Evolutionary conservation across 768 basidiomycete genomes (phyloP).

Genomic region (Lentinula lateritia): DNA sequence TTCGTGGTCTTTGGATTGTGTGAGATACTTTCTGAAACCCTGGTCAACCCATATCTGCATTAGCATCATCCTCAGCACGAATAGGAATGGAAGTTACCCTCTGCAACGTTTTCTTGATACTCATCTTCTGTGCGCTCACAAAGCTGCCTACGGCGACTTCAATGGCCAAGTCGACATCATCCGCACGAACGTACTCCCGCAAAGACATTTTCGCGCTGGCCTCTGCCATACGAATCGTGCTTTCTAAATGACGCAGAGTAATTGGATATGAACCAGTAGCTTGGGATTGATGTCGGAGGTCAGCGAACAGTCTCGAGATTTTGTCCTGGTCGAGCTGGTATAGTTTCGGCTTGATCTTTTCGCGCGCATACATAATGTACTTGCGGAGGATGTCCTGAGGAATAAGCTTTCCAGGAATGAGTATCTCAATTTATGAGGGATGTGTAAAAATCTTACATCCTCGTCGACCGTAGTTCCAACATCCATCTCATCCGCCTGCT

Average conservation of each 20-base stretch:
- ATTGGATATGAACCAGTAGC: slow-evolving; percentile 99
- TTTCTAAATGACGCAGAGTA: slow-evolving; percentile 95
- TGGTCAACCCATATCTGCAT: slow-evolving; percentile 21
- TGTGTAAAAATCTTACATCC: slow-evolving; percentile 57
- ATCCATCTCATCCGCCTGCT: slow-evolving; percentile 85
- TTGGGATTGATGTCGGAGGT: slow-evolving; percentile 91
- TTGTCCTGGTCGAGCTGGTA: slow-evolving; percentile 96
- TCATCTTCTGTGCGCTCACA: slow-evolving; percentile 95
- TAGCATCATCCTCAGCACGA: neutral
- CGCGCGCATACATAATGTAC: slow-evolving; percentile 98
- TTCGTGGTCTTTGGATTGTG: slow-evolving; percentile 93
- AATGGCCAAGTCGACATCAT: slow-evolving; percentile 97
- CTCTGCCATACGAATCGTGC: slow-evolving; percentile 99
- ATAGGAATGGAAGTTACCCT: slow-evolving; percentile 47
- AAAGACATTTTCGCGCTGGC: slow-evolving; percentile 98
- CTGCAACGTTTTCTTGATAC: slow-evolving; percentile 96
- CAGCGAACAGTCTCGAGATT: slow-evolving; percentile 87
- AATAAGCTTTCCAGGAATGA: slow-evolving; percentile 60
- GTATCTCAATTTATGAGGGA: neutral
- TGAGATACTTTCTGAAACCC: slow-evolving; percentile 97
- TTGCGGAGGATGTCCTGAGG: slow-evolving; percentile 95
- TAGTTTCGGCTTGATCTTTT: slow-evolving; percentile 87
- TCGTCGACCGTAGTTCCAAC: slow-evolving; percentile 87
- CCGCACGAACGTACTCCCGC: slow-evolving; percentile 90
- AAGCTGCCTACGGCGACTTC: slow-evolving; percentile 94